These are phyloP conservation scores for Geotrichum fermentans DNA, from an alignment of 1,139 yeast species.

Conservation along the genomic window DNA sequence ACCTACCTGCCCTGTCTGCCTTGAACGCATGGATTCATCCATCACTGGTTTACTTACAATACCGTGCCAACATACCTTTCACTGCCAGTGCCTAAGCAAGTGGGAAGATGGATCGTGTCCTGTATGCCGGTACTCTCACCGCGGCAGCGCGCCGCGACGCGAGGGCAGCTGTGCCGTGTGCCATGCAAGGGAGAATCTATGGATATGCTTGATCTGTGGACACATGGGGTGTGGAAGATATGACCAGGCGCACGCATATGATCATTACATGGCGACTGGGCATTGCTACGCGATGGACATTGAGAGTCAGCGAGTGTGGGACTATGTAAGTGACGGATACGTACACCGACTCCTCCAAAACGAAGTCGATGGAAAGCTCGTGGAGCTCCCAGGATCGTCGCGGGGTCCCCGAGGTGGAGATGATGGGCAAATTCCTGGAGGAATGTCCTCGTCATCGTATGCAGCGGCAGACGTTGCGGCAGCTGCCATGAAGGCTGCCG, in stretches of 20 bases:
- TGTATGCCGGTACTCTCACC: conserved; percentile 71
- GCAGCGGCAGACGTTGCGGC: conserved; percentile 15
- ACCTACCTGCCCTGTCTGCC: conserved; percentile 91
- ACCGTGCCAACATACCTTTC: conserved; percentile 91
- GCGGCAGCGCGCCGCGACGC: conserved; percentile 22
- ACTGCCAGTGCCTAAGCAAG: conserved; percentile 79
- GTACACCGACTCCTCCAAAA: conserved; percentile 84
- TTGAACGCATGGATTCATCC: conserved; percentile 81
- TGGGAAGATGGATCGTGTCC: conserved; percentile 95
- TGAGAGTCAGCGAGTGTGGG: conserved; percentile 87
- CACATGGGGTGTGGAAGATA: conserved; percentile 87
- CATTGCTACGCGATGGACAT: conserved; percentile 94
- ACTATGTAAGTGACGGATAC: conserved; percentile 85
- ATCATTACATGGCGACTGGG: conserved; percentile 70
- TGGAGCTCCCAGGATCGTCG: conserved; percentile 49
- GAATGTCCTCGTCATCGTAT: background rate
- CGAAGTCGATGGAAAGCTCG: conserved; percentile 79
- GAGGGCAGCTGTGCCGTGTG: conserved; percentile 45
- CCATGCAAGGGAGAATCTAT: conserved; percentile 61
- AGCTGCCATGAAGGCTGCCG: conserved; percentile 19
- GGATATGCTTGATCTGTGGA: conserved; percentile 92
- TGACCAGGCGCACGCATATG: conserved; percentile 79
- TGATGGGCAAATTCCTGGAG: conserved; percentile 23
- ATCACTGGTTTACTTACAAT: conserved; percentile 81
- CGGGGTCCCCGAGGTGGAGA: conserved; percentile 1